Evolutionary conservation across 441 rosid genomes (phyloP).

Genomic region (Omphalea diandra): DNA sequence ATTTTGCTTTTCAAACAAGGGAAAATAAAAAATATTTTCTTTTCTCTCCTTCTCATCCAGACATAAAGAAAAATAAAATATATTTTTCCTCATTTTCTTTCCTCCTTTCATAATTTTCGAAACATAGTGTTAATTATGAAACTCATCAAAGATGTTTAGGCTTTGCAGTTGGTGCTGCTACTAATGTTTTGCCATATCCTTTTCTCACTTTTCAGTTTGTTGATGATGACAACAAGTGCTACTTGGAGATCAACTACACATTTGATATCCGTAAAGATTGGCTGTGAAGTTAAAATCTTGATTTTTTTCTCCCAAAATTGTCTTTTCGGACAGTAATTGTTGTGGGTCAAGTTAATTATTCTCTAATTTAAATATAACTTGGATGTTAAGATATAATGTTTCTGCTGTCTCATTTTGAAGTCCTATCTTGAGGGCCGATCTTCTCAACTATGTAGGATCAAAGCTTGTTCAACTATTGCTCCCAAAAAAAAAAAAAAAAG

Average conservation of each 20-base stretch:
- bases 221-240: conserved; percentile 83
- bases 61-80: no score
- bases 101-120: no score
- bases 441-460: conserved; percentile 22
- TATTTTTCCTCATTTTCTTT: no score
- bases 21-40: no score
- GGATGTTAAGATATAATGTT: conserved; percentile 27
- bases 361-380: conserved; percentile 27
- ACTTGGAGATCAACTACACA: conserved; percentile 91
- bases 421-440: conserved; percentile 26
- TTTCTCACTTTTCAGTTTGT: conserved; percentile 52
- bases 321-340: conserved; percentile 6
- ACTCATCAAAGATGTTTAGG: neutral
- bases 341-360: neutral
- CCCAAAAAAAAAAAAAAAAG: no score
- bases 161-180: neutral
- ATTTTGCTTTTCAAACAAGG: no score
- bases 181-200: neutral
- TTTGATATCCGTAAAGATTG: conserved; percentile 88
- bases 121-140: no score
- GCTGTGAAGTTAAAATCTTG: conserved; percentile 31
- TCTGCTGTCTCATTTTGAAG: conserved; percentile 21
- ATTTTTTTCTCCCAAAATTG: no score
- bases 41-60: no score
- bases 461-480: no score